Percentiles rank a stretch among this genome's conserved stretches.
Conservation (phyloP, 495 filamentous ascomycete species). For the Hyaloscypha bicolor region DNA sequence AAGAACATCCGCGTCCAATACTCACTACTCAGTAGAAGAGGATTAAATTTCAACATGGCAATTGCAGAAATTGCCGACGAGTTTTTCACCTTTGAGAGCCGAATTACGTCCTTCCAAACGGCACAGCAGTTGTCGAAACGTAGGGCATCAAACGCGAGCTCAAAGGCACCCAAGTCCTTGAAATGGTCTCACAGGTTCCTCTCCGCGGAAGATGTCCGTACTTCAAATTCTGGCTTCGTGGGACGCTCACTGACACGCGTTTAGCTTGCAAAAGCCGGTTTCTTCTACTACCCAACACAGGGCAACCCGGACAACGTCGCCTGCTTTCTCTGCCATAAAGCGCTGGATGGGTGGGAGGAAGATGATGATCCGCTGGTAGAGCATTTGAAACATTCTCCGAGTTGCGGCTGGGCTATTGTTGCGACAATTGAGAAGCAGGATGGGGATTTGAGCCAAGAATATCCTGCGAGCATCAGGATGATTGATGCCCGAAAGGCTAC, state of each 20-base stretch:
- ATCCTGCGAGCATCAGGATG: constrained; percentile 72
- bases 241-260: constrained; percentile 16
- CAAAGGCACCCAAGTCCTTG: constrained; percentile 54
- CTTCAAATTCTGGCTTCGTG: background rate
- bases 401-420: constrained; percentile 88
- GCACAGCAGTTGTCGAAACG: constrained; percentile 62
- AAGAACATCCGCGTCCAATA: background rate
- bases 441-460: constrained; percentile 65
- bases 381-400: constrained; percentile 77
- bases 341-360: constrained; percentile 87
- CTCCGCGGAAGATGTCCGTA: constrained; percentile 63
- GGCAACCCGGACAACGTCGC: constrained; percentile 81
- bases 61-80: constrained; percentile 40
- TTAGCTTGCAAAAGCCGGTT: constrained; percentile 80
- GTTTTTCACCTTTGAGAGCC: constrained; percentile 65
- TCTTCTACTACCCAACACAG: constrained; percentile 79
- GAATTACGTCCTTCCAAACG: constrained; percentile 73
- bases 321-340: constrained; percentile 81
- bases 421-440: constrained; percentile 67
- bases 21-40: background rate
- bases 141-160: constrained; percentile 66
- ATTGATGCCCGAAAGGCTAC: constrained; percentile 76
- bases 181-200: constrained; percentile 77
- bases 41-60: constrained; percentile 22
- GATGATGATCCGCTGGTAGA: constrained; percentile 79